Evolutionary conservation across 768 basidiomycete genomes (phyloP).

Genomic region (Coprinopsis marcescibilis): DNA sequence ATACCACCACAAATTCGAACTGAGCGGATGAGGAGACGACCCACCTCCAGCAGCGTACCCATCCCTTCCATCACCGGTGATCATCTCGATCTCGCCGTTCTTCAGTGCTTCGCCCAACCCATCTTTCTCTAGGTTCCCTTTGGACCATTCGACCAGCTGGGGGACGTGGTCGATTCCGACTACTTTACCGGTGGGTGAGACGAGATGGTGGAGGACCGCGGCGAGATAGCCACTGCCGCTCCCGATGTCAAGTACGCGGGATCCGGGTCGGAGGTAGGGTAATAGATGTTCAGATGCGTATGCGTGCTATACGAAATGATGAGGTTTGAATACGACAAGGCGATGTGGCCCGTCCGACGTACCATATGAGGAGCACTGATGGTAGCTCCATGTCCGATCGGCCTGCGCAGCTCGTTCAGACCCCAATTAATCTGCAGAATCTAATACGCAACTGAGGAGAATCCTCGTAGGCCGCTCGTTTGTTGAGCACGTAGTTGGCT

Average conservation of each 20-base stretch:
- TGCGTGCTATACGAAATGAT: slow-evolving; percentile 55
- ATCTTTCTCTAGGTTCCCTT: slow-evolving; percentile 61
- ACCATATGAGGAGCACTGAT: slow-evolving; percentile 98
- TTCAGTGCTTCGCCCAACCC: slow-evolving; percentile 53
- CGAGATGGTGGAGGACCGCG: slow-evolving; percentile 78
- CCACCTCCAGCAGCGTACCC: slow-evolving; percentile 39
- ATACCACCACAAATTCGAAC: too few relatives aligned
- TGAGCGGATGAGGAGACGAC: too few relatives aligned
- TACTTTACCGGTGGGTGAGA: slow-evolving; percentile 53
- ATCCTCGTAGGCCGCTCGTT: slow-evolving; percentile 63
- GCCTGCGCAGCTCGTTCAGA: slow-evolving; percentile 30
- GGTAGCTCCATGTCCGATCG: slow-evolving; percentile 81
- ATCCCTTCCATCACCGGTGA: slow-evolving; percentile 75
- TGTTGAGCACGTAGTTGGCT: slow-evolving; percentile 54
- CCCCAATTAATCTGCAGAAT: not conserved
- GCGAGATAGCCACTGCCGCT: slow-evolving; percentile 82
- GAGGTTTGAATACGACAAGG: not conserved
- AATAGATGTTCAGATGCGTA: slow-evolving; percentile 78
- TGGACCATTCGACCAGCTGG: slow-evolving; percentile 67
- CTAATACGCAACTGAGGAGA: slow-evolving; percentile 54
- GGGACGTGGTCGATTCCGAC: slow-evolving; percentile 91
- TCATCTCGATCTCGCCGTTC: slow-evolving; percentile 50
- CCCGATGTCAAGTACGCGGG: slow-evolving; percentile 83
- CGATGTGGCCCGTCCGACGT: slow-evolving; percentile 10
- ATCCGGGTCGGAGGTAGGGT: slow-evolving; percentile 61